Base-by-base conservation (phyloP, 2,329 filamentous ascomycete genomes). In the Ophiostoma piceae region DNA sequence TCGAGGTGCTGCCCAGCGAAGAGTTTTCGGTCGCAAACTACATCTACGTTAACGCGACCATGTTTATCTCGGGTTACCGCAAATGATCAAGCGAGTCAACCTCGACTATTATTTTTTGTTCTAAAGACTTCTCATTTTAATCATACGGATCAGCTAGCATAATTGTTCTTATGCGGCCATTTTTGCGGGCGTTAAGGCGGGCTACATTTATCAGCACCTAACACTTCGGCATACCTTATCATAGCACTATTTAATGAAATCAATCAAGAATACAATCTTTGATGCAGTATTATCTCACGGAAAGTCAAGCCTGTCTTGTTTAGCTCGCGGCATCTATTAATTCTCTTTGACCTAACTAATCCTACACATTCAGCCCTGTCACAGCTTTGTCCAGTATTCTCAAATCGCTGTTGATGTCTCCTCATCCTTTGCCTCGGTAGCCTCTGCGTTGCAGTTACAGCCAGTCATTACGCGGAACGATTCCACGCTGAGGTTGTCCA, bases 381-480 rank as follows among this genome's bases (percentile, higher is more conserved):
- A 47, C 6, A 7, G 8, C 51, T 22, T 16, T 39, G 9, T 65
- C n/a, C 43, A 47, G 19, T 47, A n/a, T n/a, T 64, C 74, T 32
- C 22, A 68, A 57, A 68, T 35, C 37, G 26, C 71, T n/a, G 26
- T 37, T 37, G 43, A 41, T 14, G 3, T 29, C 51, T 65, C 41
- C 67, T 60, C 65, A 9, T 16, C 51, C 54, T 68, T 68, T 43
- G 19, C 57, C 66, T 47, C 67, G 29, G 5, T 35, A 37, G 29
- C 69, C 26, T 69, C 70, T 5, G 39, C 67, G 6, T 70, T 74
- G 76, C 92, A 97, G 73, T 85, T 79, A 75, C 93, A 96, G 1
- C 80, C 80, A 75, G 86, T 91, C 73, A 77, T 80, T 68, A 77
- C 77, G 72, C 85, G 82, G 72, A 91, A 96, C 69, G 89, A 85